Evolutionary conservation across 768 basidiomycete genomes (phyloP).

Genomic region (Rhodotorula kratochvilovae): DNA sequence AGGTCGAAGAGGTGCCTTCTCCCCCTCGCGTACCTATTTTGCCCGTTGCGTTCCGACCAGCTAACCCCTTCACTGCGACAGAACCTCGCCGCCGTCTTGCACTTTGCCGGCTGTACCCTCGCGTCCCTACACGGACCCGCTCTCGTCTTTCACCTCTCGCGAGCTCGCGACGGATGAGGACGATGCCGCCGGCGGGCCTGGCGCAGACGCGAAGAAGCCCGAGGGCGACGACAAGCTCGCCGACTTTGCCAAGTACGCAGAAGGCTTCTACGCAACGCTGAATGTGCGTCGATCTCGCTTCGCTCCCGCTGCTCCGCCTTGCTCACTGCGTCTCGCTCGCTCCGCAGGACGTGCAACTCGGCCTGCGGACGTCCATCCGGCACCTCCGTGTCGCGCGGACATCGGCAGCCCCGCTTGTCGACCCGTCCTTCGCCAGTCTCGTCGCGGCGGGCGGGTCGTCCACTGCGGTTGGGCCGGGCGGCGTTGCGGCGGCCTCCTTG

Average conservation of each 20-base stretch:
- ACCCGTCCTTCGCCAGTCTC: slow-evolving; percentile 20
- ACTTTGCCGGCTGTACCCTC: slow-evolving; percentile 37
- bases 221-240: slow-evolving; percentile 1
- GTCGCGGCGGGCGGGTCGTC: background rate
- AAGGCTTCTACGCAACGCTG: slow-evolving; percentile 33
- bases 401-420: slow-evolving; percentile 22
- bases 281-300: slow-evolving; percentile 20
- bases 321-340: no score
- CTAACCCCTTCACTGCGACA: background rate
- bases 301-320: background rate
- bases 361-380: slow-evolving; percentile 35
- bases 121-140: slow-evolving; percentile 31
- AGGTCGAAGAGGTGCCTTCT: slow-evolving; percentile 33
- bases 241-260: slow-evolving; percentile 30
- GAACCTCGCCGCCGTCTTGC: slow-evolving; percentile 31
- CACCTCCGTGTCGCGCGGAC: slow-evolving; percentile 28
- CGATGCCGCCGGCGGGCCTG: background rate
- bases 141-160: slow-evolving; percentile 27
- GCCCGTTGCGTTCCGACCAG: no score
- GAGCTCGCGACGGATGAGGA: slow-evolving; percentile 25
- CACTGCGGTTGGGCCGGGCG: slow-evolving; percentile 22
- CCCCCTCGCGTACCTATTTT: background rate
- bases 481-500: slow-evolving; percentile 12
- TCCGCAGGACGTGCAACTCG: slow-evolving; percentile 34
- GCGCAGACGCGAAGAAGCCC: background rate